A percentile compares a stretch with the other conserved stretches of the same genome.
Evolutionary conservation across 129 eudicot species (phyloP).

Genomic region (Saposhnikovia divaricata): DNA sequence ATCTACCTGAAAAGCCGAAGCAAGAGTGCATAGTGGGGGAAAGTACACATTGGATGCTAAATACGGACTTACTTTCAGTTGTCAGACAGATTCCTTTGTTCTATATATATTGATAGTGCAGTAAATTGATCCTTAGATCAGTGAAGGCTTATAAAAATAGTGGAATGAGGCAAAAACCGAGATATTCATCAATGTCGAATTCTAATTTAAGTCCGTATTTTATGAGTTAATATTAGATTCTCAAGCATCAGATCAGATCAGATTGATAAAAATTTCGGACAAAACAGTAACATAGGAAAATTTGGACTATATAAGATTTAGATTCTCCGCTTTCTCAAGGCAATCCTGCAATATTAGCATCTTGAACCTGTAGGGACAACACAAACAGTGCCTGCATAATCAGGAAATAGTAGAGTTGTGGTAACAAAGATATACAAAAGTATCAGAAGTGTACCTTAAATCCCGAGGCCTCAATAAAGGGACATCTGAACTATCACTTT

Average conservation of each 20-base stretch:
- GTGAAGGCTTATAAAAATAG: neutral
- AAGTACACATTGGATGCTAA: neutral
- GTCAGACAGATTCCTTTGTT: neutral
- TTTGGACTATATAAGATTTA: slow-evolving; percentile 19
- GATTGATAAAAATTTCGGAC: neutral
- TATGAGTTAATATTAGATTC: neutral
- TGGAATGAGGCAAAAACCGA: neutral
- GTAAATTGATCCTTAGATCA: neutral
- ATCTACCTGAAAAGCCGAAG: neutral
- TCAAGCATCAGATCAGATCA: slow-evolving; percentile 1
- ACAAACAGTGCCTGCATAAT: slow-evolving; percentile 12
- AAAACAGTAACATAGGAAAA: slow-evolving; percentile 1
- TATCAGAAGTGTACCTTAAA: slow-evolving; percentile 48
- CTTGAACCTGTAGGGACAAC: slow-evolving; percentile 41
- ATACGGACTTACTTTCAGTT: neutral
- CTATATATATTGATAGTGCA: neutral
- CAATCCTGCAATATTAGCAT: slow-evolving; percentile 34
- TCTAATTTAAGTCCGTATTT: neutral
- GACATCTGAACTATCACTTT: slow-evolving; percentile 40
- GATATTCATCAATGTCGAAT: neutral
- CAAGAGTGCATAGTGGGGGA: neutral
- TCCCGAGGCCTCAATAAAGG: slow-evolving; percentile 84
- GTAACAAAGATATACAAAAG: slow-evolving; percentile 2
- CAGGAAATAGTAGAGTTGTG: slow-evolving; percentile 1
- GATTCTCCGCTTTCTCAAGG: slow-evolving; percentile 41